These are phyloP conservation scores for Colletotrichum lupini DNA, from an alignment of 2,329 filamentous ascomycete species.

Conservation along the genomic window DNA sequence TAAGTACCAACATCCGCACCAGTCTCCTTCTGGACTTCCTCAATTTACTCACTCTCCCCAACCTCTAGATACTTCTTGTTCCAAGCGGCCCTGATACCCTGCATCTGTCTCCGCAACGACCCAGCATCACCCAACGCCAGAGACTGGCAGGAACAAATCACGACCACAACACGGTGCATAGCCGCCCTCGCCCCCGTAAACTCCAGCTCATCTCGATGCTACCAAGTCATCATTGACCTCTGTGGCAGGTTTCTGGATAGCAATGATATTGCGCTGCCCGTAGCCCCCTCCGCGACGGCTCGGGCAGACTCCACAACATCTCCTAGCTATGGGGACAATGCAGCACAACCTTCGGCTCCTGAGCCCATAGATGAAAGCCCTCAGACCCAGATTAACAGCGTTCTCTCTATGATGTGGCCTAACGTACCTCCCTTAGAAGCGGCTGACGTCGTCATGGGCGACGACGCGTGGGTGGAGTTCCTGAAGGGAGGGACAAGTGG, in stretches of 20 bases:
- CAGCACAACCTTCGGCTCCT: background rate
- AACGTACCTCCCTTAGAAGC: conserved; percentile 50
- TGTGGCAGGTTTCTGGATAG: conserved; percentile 50
- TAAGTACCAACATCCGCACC: conserved; percentile 33
- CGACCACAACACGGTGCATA: conserved; percentile 48
- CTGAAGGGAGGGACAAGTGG: conserved; percentile 37
- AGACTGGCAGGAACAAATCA: conserved; percentile 55
- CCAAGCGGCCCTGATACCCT: conserved; percentile 59
- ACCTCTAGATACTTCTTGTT: conserved; percentile 57
- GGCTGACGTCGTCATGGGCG: conserved; percentile 50
- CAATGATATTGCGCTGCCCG: background rate
- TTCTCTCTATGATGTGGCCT: conserved; percentile 60
- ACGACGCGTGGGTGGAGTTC: conserved; percentile 52
- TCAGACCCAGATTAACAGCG: conserved; percentile 54
- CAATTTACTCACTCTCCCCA: background rate
- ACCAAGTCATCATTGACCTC: conserved; percentile 52
- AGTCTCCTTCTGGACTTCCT: fast-evolving
- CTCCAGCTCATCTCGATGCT: conserved; percentile 53
- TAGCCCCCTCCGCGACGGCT: background rate
- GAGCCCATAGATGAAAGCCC: conserved; percentile 50
- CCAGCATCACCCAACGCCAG: conserved; percentile 48
- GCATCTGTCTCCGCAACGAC: conserved; percentile 57
- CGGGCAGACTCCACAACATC: background rate
- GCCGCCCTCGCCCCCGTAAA: conserved; percentile 50
- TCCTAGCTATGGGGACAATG: background rate